Evolutionary conservation across 768 basidiomycete genomes (phyloP), one percentile per base, ranked within the genome.

Genomic region (Pleurotus salmoneostramineus): DNA sequence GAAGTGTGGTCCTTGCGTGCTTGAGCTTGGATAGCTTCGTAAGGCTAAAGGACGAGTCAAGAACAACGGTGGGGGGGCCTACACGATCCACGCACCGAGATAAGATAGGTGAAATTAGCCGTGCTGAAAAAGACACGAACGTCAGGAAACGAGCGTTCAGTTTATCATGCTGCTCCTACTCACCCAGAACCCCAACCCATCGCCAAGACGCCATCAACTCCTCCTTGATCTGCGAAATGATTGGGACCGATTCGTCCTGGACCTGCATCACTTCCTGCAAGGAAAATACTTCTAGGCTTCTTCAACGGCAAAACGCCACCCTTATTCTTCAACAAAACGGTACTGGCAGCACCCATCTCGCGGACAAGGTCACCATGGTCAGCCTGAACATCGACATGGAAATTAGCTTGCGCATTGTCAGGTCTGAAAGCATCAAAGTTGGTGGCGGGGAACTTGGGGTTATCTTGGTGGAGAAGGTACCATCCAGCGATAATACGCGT

Each of bases 181-280:
- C 46, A 77, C 71, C 92, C 93, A 50, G 87, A 89, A 37, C 93
- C 95, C 95, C 95, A 97, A 11, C 93, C 93, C 87, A 94, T 88
- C 6, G 92, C 93, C 17, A 97, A 77, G 14, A 89, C 78, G 7
- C 93, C 93, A 49, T 79, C 82, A 33, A 75, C 72, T 27, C 86
- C 85, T 49, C 80, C 84, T 62, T 79, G 82, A 61, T 92, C 88
- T 6, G 71, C 15, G 54, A 84, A 91, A 54, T 83, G 79, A 64
- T 93, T 93, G 0, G 91, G 88, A 0, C 92, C 92, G 32, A 76
- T 71, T 43, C 63, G 71, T 17, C 83, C 81, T 1, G 89, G 88
- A 5, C 83, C 89, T 4, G 82, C 82, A 62, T 83, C 81, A 60
- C 83, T 83, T 17, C 89, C 89, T 55, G 87, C 74, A 48, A 91